Base-by-base conservation (phyloP, 1,284 basidiomycete species). In the Tilletia walkeri region DNA sequence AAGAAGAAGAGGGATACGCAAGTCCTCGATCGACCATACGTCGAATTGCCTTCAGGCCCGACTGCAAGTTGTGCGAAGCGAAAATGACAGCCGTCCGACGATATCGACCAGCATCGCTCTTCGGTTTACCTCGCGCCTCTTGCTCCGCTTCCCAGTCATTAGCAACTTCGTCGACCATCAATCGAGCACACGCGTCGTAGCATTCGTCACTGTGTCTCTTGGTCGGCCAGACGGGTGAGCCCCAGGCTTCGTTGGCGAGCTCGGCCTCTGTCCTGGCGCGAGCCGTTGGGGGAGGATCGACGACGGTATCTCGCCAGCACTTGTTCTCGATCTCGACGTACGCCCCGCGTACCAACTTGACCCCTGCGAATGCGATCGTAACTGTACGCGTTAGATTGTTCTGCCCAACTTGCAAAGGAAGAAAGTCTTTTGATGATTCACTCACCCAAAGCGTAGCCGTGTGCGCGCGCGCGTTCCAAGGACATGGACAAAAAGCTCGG, bases 291-390 rank as follows among this genome's bases (percentile, higher is more conserved):
- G 78, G 78, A 9, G 78, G 16, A 30, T 73, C 73, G 63, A 80
- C 77, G 47, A 72, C 73, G 67, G 75, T 78, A 47, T 79, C 74
- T 50, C 71, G 73, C 78, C 85, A 80, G 54, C 70, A 71, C 12
- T 70, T 69, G 61, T 89, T 81, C 82, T 97, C 95, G 69, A 90
- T 87, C 1, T 89, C 88, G 78, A 95, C 92, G 84, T 97, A 98
- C 1, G 95, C 95, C 0, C 95, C 95, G 34, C 95, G 89, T 45
- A 98, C 95, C 69, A 98, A 90, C 85, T 98, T 98, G 73, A 95
- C 89, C 18, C 95, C 95, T 50, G 7, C 14, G 10, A 59, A 36
- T 18, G 34, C 59, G 14, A 63, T 12, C 16, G 50, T 16, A 63
- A 18, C 14, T 14, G 14, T n/a, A 20, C 20, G 20, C 30, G 50